phyloP scores from a whole-genome alignment of 208 protist species.

The Blechomonas ayalai region DNA sequence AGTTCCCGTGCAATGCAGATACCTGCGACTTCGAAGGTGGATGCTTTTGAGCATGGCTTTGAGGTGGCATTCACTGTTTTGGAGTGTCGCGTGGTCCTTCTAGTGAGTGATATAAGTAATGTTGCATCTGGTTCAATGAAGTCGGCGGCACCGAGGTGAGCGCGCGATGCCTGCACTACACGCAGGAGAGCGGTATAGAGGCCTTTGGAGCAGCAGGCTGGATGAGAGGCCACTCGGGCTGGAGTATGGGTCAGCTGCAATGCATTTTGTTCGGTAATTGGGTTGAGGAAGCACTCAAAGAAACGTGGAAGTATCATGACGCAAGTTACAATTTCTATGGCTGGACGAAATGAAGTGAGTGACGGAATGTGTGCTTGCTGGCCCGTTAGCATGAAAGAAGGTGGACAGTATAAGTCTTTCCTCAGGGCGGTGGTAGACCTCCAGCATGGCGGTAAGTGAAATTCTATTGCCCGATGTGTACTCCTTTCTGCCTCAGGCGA shows the following conservation, averaged over 20 bases:
- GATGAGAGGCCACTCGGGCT: background rate
- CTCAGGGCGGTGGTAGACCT: too few relatives aligned
- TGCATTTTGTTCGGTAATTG: background rate
- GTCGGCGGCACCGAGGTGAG: slow-evolving; percentile 19
- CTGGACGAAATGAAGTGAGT: too few relatives aligned
- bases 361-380: too few relatives aligned
- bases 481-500: too few relatives aligned
- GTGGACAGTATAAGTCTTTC: too few relatives aligned
- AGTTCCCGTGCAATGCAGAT: slow-evolving; percentile 16
- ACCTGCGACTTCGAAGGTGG: slow-evolving; percentile 5
- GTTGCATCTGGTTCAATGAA: slow-evolving; percentile 7
- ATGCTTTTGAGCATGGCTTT: too few relatives aligned
- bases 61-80: background rate
- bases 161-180: slow-evolving; percentile 1
- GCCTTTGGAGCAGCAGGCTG: background rate
- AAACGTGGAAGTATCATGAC: background rate
- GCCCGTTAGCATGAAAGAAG: too few relatives aligned
- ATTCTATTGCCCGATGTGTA: too few relatives aligned
- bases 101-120: slow-evolving; percentile 9
- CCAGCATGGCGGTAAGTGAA: too few relatives aligned
- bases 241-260: background rate
- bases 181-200: background rate
- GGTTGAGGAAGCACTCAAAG: background rate
- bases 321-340: background rate
- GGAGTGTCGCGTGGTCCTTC: background rate